Conservation (phyloP, 345 rosid species). For the Arabidopsis arenosa region DNA sequence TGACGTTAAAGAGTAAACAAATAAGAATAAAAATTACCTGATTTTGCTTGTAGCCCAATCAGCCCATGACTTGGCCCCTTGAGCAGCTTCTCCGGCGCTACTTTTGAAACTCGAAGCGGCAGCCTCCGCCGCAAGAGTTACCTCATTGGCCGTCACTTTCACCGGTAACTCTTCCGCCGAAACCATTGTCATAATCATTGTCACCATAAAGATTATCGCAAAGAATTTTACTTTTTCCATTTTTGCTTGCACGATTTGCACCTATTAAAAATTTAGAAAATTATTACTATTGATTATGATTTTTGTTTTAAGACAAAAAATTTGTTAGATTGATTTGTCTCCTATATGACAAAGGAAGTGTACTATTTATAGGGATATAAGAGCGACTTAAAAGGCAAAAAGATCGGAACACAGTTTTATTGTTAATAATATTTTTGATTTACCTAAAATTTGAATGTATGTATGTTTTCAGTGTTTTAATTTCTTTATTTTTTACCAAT, state of each 20-base stretch:
- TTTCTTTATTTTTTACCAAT: neutral
- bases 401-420: neutral
- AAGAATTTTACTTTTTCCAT: conserved; percentile 30
- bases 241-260: conserved; percentile 14
- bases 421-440: conserved; percentile 9
- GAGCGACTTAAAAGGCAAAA: conserved; percentile 18
- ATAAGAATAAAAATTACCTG: conserved; percentile 11
- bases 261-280: conserved; percentile 2
- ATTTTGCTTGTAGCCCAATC: conserved; percentile 43
- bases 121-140: conserved; percentile 45
- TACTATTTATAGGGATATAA: conserved; percentile 32
- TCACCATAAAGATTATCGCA: conserved; percentile 27
- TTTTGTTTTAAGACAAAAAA: neutral
- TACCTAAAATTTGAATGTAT: neutral
- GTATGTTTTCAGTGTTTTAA: neutral
- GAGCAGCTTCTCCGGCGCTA: conserved; percentile 45
- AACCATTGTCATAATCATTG: conserved; percentile 29
- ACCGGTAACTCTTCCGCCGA: conserved; percentile 31
- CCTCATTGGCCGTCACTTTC: conserved; percentile 24
- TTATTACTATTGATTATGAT: conserved; percentile 33
- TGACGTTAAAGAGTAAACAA: neutral
- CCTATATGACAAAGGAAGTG: neutral
- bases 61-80: conserved; percentile 47
- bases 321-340: conserved; percentile 13
- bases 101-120: conserved; percentile 41